Conservation (phyloP, 768 basidiomycete genomes). For the Amanita subjunquillea region DNA sequence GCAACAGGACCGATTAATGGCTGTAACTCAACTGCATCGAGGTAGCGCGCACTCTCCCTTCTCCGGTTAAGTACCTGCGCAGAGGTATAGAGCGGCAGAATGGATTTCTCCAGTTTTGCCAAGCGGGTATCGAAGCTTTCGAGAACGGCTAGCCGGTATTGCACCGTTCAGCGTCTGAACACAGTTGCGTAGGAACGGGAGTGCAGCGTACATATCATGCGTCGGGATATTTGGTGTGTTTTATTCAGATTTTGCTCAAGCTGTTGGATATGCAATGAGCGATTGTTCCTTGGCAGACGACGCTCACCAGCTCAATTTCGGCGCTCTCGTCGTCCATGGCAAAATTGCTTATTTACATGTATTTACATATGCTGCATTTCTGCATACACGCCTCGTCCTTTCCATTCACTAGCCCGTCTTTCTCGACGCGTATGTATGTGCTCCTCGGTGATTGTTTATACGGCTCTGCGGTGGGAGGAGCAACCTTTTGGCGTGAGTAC, state of each 20-base stretch:
- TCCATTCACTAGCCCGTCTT: too few relatives aligned
- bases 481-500: too few relatives aligned
- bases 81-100: slow-evolving; percentile 71
- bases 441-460: too few relatives aligned
- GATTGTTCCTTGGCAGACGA: not conserved
- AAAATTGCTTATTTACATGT: too few relatives aligned
- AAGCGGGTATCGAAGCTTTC: slow-evolving; percentile 78
- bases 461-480: too few relatives aligned
- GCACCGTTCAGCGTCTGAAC: slow-evolving; percentile 16
- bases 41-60: too few relatives aligned
- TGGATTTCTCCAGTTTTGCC: slow-evolving; percentile 77
- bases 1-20: not conserved
- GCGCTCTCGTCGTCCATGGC: slow-evolving; percentile 56
- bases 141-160: slow-evolving; percentile 49
- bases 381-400: too few relatives aligned
- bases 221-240: slow-evolving; percentile 73
- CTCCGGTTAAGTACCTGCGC: slow-evolving; percentile 44
- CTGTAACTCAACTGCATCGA: not conserved
- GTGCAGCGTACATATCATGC: slow-evolving; percentile 49
- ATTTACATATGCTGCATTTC: too few relatives aligned
- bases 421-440: too few relatives aligned
- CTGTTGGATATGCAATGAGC: slow-evolving; percentile 21
- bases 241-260: slow-evolving; percentile 84
- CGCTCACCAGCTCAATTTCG: slow-evolving; percentile 58
- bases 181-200: not conserved